Conservation (phyloP, 2,329 filamentous ascomycete genomes). For the Fonsecaea nubica region DNA sequence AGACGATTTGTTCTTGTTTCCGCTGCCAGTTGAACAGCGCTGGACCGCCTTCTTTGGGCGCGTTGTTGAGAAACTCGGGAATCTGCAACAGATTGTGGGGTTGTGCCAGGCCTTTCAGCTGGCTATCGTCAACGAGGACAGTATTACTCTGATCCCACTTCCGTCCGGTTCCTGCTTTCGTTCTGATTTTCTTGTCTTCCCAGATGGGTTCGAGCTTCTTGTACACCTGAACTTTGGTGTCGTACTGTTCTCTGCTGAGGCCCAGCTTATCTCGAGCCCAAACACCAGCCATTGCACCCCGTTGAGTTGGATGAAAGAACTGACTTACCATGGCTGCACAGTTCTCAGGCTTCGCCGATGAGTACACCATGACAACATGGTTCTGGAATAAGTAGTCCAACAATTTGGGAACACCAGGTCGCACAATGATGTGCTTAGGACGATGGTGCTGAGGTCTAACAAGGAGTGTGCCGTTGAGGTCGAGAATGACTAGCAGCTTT, state of each 20-base stretch:
- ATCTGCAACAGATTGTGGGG: constrained; percentile 82
- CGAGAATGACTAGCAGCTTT: constrained; percentile 80
- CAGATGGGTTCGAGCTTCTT: constrained; percentile 81
- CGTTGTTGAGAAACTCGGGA: constrained; percentile 69
- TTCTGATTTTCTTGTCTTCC: constrained; percentile 57
- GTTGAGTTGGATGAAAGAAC: constrained; percentile 64
- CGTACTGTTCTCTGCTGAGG: constrained; percentile 69
- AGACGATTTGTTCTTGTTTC: constrained; percentile 52
- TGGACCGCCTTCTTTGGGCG: constrained; percentile 34
- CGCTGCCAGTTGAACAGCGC: constrained; percentile 51
- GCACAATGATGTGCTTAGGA: constrained; percentile 64
- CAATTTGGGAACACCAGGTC: constrained; percentile 73
- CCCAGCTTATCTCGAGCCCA: constrained; percentile 82
- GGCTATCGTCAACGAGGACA: constrained; percentile 84
- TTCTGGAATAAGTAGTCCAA: constrained; percentile 74
- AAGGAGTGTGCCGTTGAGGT: constrained; percentile 91
- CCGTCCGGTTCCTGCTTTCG: constrained; percentile 45
- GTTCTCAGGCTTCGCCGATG: constrained; percentile 77
- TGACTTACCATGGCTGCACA: constrained; percentile 70
- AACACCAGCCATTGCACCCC: constrained; percentile 65
- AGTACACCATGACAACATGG: constrained; percentile 88
- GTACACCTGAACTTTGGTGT: constrained; percentile 79
- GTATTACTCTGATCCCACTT: constrained; percentile 85
- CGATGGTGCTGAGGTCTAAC: constrained; percentile 64
- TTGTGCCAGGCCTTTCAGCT: constrained; percentile 79